Base-by-base conservation (phyloP, 148 eudicot species). In the Drosera capensis region DNA sequence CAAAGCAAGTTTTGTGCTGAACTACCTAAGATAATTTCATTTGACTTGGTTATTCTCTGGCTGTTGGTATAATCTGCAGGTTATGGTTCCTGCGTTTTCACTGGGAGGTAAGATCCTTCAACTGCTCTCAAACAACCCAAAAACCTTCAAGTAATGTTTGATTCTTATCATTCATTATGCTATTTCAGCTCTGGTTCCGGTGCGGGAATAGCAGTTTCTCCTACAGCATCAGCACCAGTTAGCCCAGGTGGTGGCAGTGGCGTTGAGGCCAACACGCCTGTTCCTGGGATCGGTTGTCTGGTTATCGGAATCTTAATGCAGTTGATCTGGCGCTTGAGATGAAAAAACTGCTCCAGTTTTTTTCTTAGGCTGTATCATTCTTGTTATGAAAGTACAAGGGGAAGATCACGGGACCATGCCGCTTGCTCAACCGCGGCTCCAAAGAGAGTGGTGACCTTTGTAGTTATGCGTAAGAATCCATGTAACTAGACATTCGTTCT, bases 31-130 rank as follows among this genome's bases (percentile, higher is more conserved):
- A 5, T 40, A 20, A 52, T 49, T 37, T 21, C 7, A 45, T 38
- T 25, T 14, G 9, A 48, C 56, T 54, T 69, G 51, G 50, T 62
- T 25, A 19, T 29, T 25, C n/a, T 47, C 39, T 37, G 50, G 14
- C n/a, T 37, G 44, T 35, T n/a, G 41, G 40, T 45, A 28, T 19
- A 20, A 49, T 40, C 59, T 55, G 63, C 86, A 85, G 95, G 95
- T 51, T 73, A 80, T 63, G 86, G 92, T 52, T 72, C 86, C 14
- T 85, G 95, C 56, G 66, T 36, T 43, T 85, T 80, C 74, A 66
- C 72, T 1, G 95, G 94, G 63, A 79, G 86, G 95, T 85, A 65
- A 51, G 8, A 39, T 22, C 49, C 5, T 43, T 13, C 24, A 23
- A 9, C 12, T 18, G 0, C 22, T 20, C 15, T 23, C 16, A 30